Evolutionary conservation across 2,329 filamentous ascomycete species (phyloP), one percentile per base, ranked within the genome.

Genomic region (Paracamarosporium sp.): DNA sequence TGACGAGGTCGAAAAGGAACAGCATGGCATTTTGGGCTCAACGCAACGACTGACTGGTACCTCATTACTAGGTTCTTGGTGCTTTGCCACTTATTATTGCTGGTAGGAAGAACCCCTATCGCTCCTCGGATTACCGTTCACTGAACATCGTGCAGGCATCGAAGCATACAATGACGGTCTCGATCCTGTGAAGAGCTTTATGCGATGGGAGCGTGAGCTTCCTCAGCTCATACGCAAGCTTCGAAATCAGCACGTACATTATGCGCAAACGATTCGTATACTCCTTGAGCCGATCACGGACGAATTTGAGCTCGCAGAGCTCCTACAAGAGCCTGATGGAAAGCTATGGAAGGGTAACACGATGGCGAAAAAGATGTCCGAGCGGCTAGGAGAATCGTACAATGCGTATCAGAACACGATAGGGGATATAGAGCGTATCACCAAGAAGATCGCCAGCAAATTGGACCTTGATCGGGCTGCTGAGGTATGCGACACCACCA

Each of bases 151-250:
- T 5, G 8, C 50, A 72, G 67, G 66, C 2, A 68, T 71, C n/a
- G 74, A 78, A 35, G 68, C 68, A 33, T 79, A 78, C 48, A 73
- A 77, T 38, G 73, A 77, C 41, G 74, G 78, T 2, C 65, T 79
- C 3, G 75, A 79, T 53, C 76, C 72, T 0, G 64, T 79, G 43
- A 78, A 78, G 53, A 65, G 65, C 48, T 76, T 78, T 40, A 56
- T 72, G 40, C 59, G 72, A 61, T 75, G 75, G 71, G 71, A 76
- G 45, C 61, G 66, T 11, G 72, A 76, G 53, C 64, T 76, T 3
- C 74, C 73, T 1, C 60, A 71, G 31, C 69, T 70, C 36, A 75
- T 76, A 38, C 72, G 73, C 15, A 76, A 76, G 44, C 64, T 77
- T 1, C 55, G 73, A 27, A 76, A 72, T 48, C 72, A 77, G 53